Evolutionary conservation across 768 basidiomycete species (phyloP), one percentile per base, ranked within the genome.

Genomic region (Pisolithus orientalis): DNA sequence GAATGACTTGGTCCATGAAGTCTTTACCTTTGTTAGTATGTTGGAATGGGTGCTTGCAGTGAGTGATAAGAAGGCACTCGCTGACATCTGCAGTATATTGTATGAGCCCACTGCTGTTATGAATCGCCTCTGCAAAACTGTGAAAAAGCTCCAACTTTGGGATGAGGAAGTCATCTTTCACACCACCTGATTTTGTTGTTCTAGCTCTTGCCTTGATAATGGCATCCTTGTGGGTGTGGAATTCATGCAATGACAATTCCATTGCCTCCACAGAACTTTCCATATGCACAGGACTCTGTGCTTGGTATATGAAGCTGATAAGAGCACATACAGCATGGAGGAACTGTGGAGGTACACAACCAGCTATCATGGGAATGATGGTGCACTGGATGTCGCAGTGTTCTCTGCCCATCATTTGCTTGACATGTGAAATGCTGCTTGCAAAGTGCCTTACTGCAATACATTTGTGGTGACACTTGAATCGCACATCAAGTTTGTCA

Each of bases 41-140:
- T 25, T 16, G 57, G 51, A 51, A 66, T 55, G 69, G 68, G n/a
- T 62, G 44, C 49, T 71, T 73, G 53, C 71, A 64, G 17, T 65
- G 51, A 1, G 56, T 59, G 49, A 70, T 70, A 40, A 73, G 65
- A 2, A 66, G 53, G 28, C 62, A 58, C 50, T 75, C 67, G 9
- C 66, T 70, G 11, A 62, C 52, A 55, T 75, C 67, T 0, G 67
- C 65, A 44, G 70, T 67, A 64, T 65, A 71, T 47, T 76, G 69
- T 6, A 63, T 59, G 3, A 67, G 43, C 8, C 53, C 60, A 0
- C 74, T 73, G 37, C 54, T 62, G 9, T 49, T 44, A 11, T 44
- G 49, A 17, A 73, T 69, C 14, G 2, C 38, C 21, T 14, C 17
- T 0, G 34, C 34, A 25, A 48, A 48, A 21, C 32, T 25, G 2